A percentile compares a stretch with the other conserved stretches of the same genome.
phyloP scores from a whole-genome alignment of 2,329 filamentous ascomycete species.

The Mycosphaerella arachidis region DNA sequence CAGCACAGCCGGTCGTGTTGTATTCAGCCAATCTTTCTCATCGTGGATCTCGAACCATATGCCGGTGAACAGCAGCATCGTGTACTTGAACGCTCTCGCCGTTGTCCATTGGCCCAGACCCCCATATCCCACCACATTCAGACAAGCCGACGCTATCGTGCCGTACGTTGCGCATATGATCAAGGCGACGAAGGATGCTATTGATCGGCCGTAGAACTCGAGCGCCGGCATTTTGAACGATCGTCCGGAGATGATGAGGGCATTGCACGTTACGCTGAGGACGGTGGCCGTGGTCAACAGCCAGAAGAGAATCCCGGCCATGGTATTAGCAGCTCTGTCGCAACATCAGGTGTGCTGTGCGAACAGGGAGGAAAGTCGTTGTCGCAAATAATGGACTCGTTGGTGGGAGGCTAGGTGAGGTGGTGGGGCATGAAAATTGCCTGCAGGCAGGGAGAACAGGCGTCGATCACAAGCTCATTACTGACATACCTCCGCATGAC shows the following conservation, averaged over 20 bases:
- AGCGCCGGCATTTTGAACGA: slow-evolving; percentile 31
- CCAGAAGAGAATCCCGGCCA: slow-evolving; percentile 27
- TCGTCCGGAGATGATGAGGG: slow-evolving; percentile 34
- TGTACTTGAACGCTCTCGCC: slow-evolving; percentile 72
- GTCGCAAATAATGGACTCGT: not conserved
- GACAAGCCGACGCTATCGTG: slow-evolving; percentile 64
- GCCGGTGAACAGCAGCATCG: slow-evolving; percentile 71
- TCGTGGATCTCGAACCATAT: slow-evolving; percentile 69
- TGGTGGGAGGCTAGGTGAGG: not conserved
- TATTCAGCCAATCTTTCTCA: slow-evolving; percentile 27
- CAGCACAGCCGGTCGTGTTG: slow-evolving; percentile 77
- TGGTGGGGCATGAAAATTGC: slow-evolving; percentile 1
- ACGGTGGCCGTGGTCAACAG: slow-evolving; percentile 25
- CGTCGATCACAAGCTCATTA: not conserved
- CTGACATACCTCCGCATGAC: not conserved
- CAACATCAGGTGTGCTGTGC: not conserved
- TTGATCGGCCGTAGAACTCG: slow-evolving; percentile 63
- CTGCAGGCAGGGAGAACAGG: slow-evolving; percentile 2
- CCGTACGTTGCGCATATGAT: slow-evolving; percentile 61
- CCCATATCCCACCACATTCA: slow-evolving; percentile 67
- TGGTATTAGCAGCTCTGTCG: slow-evolving; percentile 4
- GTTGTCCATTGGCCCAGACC: slow-evolving; percentile 81
- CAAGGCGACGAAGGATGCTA: slow-evolving; percentile 41
- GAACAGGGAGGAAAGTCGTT: not conserved
- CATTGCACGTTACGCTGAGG: slow-evolving; percentile 31